Evolutionary conservation across 371 early-diverging fungal genomes (phyloP), one percentile per base, ranked within the genome.

Genomic region (Mucor irregularis): DNA sequence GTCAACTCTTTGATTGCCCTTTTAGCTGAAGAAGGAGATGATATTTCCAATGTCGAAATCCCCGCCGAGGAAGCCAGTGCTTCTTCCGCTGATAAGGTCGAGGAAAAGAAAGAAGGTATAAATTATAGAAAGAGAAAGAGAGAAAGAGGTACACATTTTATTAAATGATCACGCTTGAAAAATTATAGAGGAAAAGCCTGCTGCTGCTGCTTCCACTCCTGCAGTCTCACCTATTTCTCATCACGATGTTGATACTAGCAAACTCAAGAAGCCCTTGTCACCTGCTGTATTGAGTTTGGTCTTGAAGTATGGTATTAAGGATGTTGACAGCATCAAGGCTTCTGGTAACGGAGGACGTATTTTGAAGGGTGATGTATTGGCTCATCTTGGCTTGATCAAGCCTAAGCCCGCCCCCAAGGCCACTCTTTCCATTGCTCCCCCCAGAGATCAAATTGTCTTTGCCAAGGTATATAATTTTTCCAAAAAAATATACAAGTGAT

Each of bases 331-430:
- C 14, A 79, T 79, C 51, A 66, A 75, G 50, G 90, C 94, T 4
- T 87, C 94, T 21, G 98, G 98, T 14, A 94, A 96, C 30, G 85
- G 88, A 53, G 93, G 94, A 13, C 87, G 96, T 52, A 86, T 97
- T 49, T 71, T 96, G 51, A 94, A 96, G 80, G 88, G 90, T 28
- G 98, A 97, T 66, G 91, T 96, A 0, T 76, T 93, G 46, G 82
- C 76, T 34, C 93, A 85, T 69, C 67, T 91, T 51, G 83, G 84
- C 29, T 53, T 78, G 49, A 86, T 86, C 56, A 61, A 73, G 29
- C 69, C 73, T 45, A 73, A 76, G 16, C 82, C 85, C 28, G 81
- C 81, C 13, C 86, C 82, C n/a, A 54, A 61, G 29, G 59, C 63
- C 31, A 67, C 48, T 2, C 61, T 65, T 0, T 69, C 73, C n/a